Evolutionary conservation across 495 filamentous ascomycete species (phyloP).

Genomic region (Copromyces sp.): DNA sequence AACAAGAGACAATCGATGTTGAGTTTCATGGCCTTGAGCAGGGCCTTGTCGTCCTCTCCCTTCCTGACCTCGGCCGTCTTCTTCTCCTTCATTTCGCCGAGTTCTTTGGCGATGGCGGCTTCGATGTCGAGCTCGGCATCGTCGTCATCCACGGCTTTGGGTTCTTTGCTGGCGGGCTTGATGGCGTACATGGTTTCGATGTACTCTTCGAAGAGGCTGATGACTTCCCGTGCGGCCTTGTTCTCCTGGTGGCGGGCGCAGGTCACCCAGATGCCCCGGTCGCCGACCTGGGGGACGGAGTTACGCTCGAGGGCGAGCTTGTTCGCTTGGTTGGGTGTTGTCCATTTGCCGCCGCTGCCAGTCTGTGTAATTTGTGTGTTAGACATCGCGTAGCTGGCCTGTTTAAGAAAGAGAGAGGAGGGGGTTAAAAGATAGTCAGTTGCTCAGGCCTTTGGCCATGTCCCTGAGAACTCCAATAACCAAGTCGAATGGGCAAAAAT

Average conservation of each 20-base stretch:
- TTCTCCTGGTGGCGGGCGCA: conserved; percentile 72
- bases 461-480: neutral
- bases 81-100: conserved; percentile 51
- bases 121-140: conserved; percentile 62
- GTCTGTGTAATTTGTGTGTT: conserved; percentile 21
- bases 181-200: conserved; percentile 49
- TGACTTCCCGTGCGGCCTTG: conserved; percentile 64
- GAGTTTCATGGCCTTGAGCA: conserved; percentile 56
- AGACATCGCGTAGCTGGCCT: neutral
- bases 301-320: conserved; percentile 25
- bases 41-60: conserved; percentile 19
- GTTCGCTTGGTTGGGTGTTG: conserved; percentile 41
- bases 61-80: conserved; percentile 20
- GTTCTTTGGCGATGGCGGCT: conserved; percentile 66
- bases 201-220: conserved; percentile 65
- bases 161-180: conserved; percentile 24
- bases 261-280: conserved; percentile 80
- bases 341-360: conserved; percentile 44
- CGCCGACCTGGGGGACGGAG: conserved; percentile 55
- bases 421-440: neutral
- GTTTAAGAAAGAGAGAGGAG: neutral
- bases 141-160: conserved; percentile 13
- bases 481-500: neutral
- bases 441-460: neutral
- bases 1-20: conserved; percentile 71